phyloP scores from a whole-genome alignment of 768 basidiomycete species.

The Termitomyces eurrhizus region DNA sequence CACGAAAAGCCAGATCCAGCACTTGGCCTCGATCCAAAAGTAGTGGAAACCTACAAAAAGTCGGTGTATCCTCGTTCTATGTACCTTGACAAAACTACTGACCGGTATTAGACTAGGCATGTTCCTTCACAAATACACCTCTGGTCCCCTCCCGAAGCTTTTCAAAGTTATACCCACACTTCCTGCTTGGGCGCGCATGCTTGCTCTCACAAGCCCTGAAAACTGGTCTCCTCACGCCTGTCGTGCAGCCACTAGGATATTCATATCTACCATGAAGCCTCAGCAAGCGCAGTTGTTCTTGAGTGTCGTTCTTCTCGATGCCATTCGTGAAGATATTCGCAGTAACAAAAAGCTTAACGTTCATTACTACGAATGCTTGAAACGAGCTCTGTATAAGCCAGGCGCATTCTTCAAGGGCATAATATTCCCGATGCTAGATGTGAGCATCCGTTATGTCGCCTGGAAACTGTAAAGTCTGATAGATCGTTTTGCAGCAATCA shows the following conservation, averaged over 20 bases:
- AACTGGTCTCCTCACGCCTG: slow-evolving; percentile 96
- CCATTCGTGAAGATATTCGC: slow-evolving; percentile 84
- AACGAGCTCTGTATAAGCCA: slow-evolving; percentile 91
- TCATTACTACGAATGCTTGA: slow-evolving; percentile 92
- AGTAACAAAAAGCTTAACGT: slow-evolving; percentile 86
- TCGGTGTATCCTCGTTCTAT: slow-evolving; percentile 31
- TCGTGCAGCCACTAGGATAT: slow-evolving; percentile 89
- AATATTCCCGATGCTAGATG: slow-evolving; percentile 92
- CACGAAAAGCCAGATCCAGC: slow-evolving; percentile 70
- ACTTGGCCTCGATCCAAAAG: slow-evolving; percentile 84
- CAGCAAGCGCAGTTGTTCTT: slow-evolving; percentile 90
- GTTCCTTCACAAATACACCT: slow-evolving; percentile 85
- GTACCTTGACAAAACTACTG: neutral
- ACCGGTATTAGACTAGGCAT: slow-evolving; percentile 63
- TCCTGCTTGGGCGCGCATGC: slow-evolving; percentile 92
- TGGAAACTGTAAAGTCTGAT: neutral
- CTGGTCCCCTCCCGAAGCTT: slow-evolving; percentile 91
- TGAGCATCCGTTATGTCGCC: slow-evolving; percentile 30
- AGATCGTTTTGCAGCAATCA: slow-evolving; percentile 40
- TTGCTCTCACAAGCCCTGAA: slow-evolving; percentile 89
- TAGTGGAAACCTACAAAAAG: slow-evolving; percentile 93
- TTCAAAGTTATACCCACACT: slow-evolving; percentile 98
- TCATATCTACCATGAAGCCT: slow-evolving; percentile 96
- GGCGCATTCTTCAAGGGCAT: slow-evolving; percentile 98
- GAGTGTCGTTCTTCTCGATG: slow-evolving; percentile 86